Evolutionary conservation across 83 land plant genomes (phyloP), one percentile per base, ranked within the genome.

Genomic region (Diphasiastrum complanatum): DNA sequence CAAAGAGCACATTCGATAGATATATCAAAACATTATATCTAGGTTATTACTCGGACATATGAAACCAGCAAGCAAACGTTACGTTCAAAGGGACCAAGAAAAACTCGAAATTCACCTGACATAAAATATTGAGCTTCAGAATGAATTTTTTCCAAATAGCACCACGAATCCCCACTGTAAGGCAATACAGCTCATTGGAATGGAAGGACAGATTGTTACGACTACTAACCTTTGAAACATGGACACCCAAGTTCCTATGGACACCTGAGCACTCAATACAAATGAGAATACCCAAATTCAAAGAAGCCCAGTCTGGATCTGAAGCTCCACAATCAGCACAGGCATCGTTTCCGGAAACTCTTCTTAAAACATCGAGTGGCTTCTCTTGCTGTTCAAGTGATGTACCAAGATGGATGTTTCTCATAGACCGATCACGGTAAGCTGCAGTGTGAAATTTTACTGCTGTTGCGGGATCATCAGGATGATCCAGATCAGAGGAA

Each of bases 211-310:
- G n/a, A n/a, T n/a, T n/a, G n/a, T n/a, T n/a, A n/a, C n/a, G 45
- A 55, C 37, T 48, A 12, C 41, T 56, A 74, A 89, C 96, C 97
- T 90, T 90, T 18, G 97, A 90, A 70, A 90, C 71, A 40, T 90
- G 97, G 11, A 90, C 97, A 53, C 97, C 90, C 51, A 90, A 85
- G 74, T 90, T 90, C 50, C 97, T 87, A 51, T 90, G 97, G 20
- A 90, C 88, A 49, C 97, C 97, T 56, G 97, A 85, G 65, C 97
- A 90, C 66, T 90, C 97, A 58, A 90, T 90, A 46, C 97, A 90
- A 31, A 90, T 64, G 41, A 90, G 81, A 57, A 90, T 63, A 23
- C 97, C 97, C 45, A 90, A 78, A 51, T 90, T 90, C 41, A 90
- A 66, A 0, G 97, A 90, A 47, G 97, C 97, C 97, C 97, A 90